Conservation (phyloP, 2,329 filamentous ascomycete genomes). For the Diaporthe vaccinii region DNA sequence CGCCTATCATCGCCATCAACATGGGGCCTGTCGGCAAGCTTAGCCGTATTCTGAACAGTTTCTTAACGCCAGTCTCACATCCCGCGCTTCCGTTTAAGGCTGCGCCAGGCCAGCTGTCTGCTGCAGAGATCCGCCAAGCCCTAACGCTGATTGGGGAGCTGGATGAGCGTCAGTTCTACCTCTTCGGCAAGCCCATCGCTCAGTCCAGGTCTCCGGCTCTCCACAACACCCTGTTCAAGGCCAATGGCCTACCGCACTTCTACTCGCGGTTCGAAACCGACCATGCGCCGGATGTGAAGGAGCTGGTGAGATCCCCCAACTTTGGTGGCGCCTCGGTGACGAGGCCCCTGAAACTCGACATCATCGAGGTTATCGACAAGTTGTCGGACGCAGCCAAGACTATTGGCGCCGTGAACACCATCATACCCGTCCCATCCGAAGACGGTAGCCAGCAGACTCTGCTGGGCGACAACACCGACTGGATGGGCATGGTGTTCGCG, state of each 20-base stretch:
- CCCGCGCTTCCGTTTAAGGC: slow-evolving; percentile 91
- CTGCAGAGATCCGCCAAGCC: slow-evolving; percentile 85
- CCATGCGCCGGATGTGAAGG: slow-evolving; percentile 69
- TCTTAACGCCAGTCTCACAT: slow-evolving; percentile 96
- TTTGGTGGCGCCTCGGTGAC: slow-evolving; percentile 97
- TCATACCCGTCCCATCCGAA: slow-evolving; percentile 70
- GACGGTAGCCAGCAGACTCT: slow-evolving; percentile 65
- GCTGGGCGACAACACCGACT: slow-evolving; percentile 94
- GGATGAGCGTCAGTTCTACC: slow-evolving; percentile 80
- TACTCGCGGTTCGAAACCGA: slow-evolving; percentile 85
- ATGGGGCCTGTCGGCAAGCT: slow-evolving; percentile 92
- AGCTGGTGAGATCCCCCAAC: slow-evolving; percentile 75
- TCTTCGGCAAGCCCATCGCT: slow-evolving; percentile 89
- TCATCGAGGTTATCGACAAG: slow-evolving; percentile 85
- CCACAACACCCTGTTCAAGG: slow-evolving; percentile 86
- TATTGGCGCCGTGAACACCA: slow-evolving; percentile 96
- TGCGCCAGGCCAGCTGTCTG: slow-evolving; percentile 92
- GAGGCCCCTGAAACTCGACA: slow-evolving; percentile 92
- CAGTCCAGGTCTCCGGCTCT: slow-evolving; percentile 88
- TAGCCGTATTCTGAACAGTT: slow-evolving; percentile 89
- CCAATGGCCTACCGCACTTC: slow-evolving; percentile 85
- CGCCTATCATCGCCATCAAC: slow-evolving; percentile 94
- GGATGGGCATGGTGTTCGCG: slow-evolving; percentile 89
- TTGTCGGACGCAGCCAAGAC: slow-evolving; percentile 82
- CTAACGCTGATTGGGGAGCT: slow-evolving; percentile 85